phyloP scores from a whole-genome alignment of 108 stramenopile genomes.

The Thalassiosira profunda region DNA sequence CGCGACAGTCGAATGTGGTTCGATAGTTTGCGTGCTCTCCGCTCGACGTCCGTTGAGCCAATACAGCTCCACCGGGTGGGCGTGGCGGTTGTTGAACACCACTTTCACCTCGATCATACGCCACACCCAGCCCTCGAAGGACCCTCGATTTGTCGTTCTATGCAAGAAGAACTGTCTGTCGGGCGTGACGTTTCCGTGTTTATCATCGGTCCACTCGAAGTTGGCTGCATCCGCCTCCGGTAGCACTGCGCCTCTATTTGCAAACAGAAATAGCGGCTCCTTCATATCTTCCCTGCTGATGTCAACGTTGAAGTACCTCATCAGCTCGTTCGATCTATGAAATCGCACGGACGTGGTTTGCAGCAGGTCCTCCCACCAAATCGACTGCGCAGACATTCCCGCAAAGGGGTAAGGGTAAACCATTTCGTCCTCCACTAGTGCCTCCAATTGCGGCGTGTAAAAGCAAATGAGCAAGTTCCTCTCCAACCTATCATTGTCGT shows the following conservation, averaged over 20 bases:
- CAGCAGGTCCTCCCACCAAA: slow-evolving; percentile 79
- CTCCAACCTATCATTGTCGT: slow-evolving; percentile 48
- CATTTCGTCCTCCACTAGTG: slow-evolving; percentile 59
- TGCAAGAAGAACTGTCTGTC: too few relatives aligned
- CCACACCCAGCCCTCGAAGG: slow-evolving; percentile 67
- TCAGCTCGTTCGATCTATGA: slow-evolving; percentile 50
- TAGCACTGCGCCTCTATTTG: slow-evolving; percentile 47
- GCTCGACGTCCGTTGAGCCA: slow-evolving; percentile 58
- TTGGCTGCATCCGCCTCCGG: too few relatives aligned
- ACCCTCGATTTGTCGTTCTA: slow-evolving; percentile 24
- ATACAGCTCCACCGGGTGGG: slow-evolving; percentile 64
- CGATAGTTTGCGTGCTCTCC: slow-evolving; percentile 20
- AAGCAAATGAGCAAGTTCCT: slow-evolving; percentile 62
- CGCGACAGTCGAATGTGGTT: not conserved
- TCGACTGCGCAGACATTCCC: slow-evolving; percentile 56
- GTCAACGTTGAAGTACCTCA: slow-evolving; percentile 55
- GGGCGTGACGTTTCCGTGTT: not conserved
- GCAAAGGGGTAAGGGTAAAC: slow-evolving; percentile 76
- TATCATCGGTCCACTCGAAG: slow-evolving; percentile 2
- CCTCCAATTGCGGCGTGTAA: slow-evolving; percentile 51
- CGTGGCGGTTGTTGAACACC: slow-evolving; percentile 57
- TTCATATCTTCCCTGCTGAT: slow-evolving; percentile 36
- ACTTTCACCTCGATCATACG: slow-evolving; percentile 46
- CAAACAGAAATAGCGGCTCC: slow-evolving; percentile 58
- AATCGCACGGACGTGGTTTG: slow-evolving; percentile 69